A percentile compares a stretch with the other conserved stretches of the same genome.
Conservation (phyloP, 129 eudicot species). For the carrot (Daucus carota) region DH1_v3.0 NC_030385.2:4001501-4002000, state of each 20-base stretch:
- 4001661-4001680: too few species aligned
- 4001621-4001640: too few species aligned
- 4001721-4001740: slow-evolving; percentile 96
- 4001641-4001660: too few species aligned
- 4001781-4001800: slow-evolving; percentile 45
- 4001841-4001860: not conserved
- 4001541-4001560: too few species aligned
- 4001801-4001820: too few species aligned
- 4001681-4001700: too few species aligned
- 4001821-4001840: not conserved
- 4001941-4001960: not conserved
- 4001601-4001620: too few species aligned
- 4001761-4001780: slow-evolving; percentile 51
- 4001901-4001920: not conserved
- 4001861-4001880: not conserved
- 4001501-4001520: too few species aligned
- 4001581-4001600: too few species aligned
- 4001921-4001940: not conserved
- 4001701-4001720: too few species aligned
- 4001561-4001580: too few species aligned
- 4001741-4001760: slow-evolving; percentile 97
- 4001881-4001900: not conserved
- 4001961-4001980: not conserved
- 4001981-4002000: not conserved
- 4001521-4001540: too few species aligned